phyloP scores from a whole-genome alignment of 495 filamentous ascomycete genomes.

The Penicillium canariense region DNA sequence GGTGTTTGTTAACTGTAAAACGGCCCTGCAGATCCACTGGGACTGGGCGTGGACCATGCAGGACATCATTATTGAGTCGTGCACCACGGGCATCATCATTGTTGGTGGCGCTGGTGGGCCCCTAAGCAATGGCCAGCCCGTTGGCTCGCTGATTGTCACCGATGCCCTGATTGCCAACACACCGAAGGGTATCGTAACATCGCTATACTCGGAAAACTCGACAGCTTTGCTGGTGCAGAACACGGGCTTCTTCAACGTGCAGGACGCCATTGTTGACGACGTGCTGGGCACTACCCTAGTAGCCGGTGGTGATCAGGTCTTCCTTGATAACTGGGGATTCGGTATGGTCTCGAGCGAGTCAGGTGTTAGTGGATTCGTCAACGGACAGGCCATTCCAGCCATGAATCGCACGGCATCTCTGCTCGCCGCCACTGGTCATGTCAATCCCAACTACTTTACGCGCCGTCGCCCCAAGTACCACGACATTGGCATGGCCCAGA shows the following conservation, averaged over 20 bases:
- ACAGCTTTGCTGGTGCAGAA: conserved; percentile 24
- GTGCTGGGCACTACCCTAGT: conserved; percentile 1
- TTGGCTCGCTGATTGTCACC: conserved; percentile 65
- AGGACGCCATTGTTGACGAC: conserved; percentile 8
- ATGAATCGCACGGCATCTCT: conserved; percentile 15
- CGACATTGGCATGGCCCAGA: conserved; percentile 38
- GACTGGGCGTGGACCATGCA: conserved; percentile 57
- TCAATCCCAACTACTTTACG: conserved; percentile 5
- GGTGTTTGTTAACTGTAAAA: conserved; percentile 47
- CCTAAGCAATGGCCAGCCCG: conserved; percentile 40
- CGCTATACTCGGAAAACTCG: conserved; percentile 21
- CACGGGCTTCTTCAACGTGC: conserved; percentile 13
- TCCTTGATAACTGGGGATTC: conserved; percentile 49
- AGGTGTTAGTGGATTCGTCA: background rate
- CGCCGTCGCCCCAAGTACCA: conserved; percentile 31
- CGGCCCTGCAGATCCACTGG: conserved; percentile 53
- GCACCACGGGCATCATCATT: conserved; percentile 29
- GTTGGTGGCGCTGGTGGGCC: conserved; percentile 20
- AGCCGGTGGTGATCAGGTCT: conserved; percentile 37
- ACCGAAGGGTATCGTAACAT: conserved; percentile 57
- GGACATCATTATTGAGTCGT: conserved; percentile 23
- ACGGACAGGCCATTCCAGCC: background rate
- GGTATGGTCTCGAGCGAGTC: conserved; percentile 3
- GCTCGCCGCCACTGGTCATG: background rate
- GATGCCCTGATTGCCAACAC: conserved; percentile 66